Conservation (phyloP, 2,329 filamentous ascomycete species). For the Sporothrix protearum region DNA sequence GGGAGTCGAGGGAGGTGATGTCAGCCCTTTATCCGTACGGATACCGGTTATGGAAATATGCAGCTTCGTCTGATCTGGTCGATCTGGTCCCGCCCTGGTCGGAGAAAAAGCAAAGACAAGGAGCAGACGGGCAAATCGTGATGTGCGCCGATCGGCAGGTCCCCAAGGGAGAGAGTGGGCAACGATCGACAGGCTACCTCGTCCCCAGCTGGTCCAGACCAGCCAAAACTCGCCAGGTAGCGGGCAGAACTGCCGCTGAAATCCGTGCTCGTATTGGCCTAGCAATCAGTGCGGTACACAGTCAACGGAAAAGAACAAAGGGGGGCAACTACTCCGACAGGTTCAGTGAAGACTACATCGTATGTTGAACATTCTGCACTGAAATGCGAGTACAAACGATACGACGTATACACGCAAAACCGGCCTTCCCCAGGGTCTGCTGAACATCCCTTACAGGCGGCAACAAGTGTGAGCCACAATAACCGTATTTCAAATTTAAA, state of each 20-base stretch:
- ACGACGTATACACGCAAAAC: background rate
- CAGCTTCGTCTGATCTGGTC: background rate
- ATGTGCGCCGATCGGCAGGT: constrained; percentile 14
- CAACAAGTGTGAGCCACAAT: background rate
- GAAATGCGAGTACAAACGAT: background rate
- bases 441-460: too few relatives aligned
- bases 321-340: background rate
- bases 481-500: background rate
- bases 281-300: background rate
- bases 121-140: background rate
- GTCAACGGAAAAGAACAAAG: background rate
- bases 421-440: background rate
- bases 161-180: background rate
- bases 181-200: background rate
- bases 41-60: background rate
- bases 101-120: background rate
- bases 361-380: background rate
- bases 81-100: background rate
- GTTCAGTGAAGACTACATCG: constrained; percentile 5
- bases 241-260: background rate
- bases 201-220: background rate
- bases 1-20: background rate
- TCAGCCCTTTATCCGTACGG: background rate
- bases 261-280: background rate
- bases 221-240: background rate